Evolutionary conservation across 352 stramenopile genomes (phyloP).

Genomic region (Pythium grandisporangium): DNA sequence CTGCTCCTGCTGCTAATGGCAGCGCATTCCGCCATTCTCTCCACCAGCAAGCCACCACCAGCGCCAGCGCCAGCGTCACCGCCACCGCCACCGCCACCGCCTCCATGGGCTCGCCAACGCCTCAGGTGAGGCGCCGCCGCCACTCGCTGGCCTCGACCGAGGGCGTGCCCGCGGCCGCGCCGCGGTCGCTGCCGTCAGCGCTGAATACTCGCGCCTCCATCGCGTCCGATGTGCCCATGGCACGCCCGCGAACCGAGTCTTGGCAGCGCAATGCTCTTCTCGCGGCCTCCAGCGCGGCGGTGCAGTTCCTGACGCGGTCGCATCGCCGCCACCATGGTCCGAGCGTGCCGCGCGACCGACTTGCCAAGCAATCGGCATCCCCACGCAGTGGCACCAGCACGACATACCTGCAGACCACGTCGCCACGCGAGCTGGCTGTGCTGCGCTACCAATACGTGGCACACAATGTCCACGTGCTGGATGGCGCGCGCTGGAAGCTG

Average conservation of each 20-base stretch:
- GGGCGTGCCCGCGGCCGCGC: slow-evolving; percentile 3
- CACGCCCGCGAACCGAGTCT: too few relatives aligned
- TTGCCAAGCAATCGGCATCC: not conserved
- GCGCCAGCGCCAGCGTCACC: too few relatives aligned
- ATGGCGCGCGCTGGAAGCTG: slow-evolving; percentile 37
- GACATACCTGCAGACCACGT: not conserved
- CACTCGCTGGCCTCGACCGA: slow-evolving; percentile 17
- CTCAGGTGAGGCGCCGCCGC: slow-evolving; percentile 2
- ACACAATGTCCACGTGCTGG: slow-evolving; percentile 26
- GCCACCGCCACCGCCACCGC: too few relatives aligned
- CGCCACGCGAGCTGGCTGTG: slow-evolving; percentile 22
- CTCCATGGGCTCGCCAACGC: too few relatives aligned
- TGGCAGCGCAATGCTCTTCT: not conserved
- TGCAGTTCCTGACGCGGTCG: not conserved
- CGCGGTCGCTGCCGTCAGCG: not conserved
- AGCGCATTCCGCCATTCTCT: too few relatives aligned
- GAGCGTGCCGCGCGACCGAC: not conserved
- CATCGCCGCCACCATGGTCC: not conserved
- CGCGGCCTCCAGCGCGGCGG: too few relatives aligned
- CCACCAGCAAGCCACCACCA: too few relatives aligned
- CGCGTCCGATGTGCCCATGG: too few relatives aligned
- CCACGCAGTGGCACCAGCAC: not conserved
- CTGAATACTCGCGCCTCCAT: not conserved
- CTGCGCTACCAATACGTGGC: slow-evolving; percentile 40
- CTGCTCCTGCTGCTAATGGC: too few relatives aligned